Evolutionary conservation across 2,329 filamentous ascomycete species (phyloP).

Genomic region (Curvularia sp.): DNA sequence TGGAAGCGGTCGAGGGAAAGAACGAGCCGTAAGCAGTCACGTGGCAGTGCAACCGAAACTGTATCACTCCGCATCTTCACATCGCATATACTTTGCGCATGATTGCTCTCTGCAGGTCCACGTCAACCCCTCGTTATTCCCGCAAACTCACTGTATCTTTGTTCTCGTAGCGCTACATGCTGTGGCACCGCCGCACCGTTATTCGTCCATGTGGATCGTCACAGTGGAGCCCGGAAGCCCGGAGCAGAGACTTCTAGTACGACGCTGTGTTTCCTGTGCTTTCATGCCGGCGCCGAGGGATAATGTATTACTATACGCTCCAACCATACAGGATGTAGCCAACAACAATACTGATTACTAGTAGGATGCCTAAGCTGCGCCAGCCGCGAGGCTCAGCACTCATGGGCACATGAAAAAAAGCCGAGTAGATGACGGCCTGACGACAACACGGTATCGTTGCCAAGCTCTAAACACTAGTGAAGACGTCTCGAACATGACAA

Average conservation of each 20-base stretch:
- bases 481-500: constrained; percentile 8
- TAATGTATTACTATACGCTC: background rate
- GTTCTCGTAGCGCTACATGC: background rate
- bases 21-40: background rate
- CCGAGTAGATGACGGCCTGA: background rate
- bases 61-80: background rate
- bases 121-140: background rate
- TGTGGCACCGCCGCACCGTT: background rate
- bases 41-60: background rate
- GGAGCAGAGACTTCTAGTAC: background rate
- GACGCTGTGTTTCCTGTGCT: background rate
- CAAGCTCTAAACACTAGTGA: constrained; percentile 1
- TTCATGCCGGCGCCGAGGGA: background rate
- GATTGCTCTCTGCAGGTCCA: background rate
- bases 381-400: background rate
- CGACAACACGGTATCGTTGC: constrained; percentile 7
- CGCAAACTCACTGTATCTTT: background rate
- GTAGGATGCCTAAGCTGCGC: background rate
- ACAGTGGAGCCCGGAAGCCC: background rate
- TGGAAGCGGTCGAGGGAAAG: background rate
- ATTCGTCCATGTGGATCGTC: background rate
- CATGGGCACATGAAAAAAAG: background rate
- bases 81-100: background rate
- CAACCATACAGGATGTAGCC: background rate
- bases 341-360: background rate